Percentiles rank a stretch among this genome's conserved stretches.
Conservation (phyloP, 371 early-diverging fungal genomes). For the Funneliformis caledonium region DNA sequence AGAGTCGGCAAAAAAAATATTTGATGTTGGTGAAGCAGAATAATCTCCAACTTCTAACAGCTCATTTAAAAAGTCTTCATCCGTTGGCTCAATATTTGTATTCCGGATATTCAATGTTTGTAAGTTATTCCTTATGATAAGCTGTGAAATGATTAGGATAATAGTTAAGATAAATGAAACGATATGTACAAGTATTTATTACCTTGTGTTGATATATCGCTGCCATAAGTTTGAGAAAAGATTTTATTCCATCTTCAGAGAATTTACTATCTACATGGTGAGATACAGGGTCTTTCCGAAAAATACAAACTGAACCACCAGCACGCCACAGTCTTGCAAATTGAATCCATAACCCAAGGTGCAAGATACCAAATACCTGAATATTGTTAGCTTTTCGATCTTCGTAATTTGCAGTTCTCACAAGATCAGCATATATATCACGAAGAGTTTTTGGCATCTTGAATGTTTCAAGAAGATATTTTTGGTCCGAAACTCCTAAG, state of each 20-base stretch:
- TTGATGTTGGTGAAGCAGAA: neutral
- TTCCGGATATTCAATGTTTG: neutral
- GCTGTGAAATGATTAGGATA: neutral
- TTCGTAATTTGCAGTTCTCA: conserved; percentile 9
- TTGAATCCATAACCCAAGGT: conserved; percentile 18
- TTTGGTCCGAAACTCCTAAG: conserved; percentile 13
- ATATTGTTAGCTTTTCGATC: conserved; percentile 28
- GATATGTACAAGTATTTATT: neutral
- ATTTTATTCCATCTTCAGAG: conserved; percentile 23
- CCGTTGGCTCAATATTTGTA: neutral
- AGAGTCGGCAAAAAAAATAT: neutral
- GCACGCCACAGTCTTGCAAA: conserved; percentile 12
- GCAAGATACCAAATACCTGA: conserved; percentile 36
- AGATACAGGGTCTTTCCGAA: conserved; percentile 32
- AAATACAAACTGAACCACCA: conserved; percentile 32
- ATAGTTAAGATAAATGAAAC: neutral
- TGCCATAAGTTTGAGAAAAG: conserved; percentile 19
- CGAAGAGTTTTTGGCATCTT: conserved; percentile 21
- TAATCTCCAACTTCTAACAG: neutral
- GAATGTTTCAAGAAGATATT: conserved; percentile 12
- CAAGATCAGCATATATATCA: conserved; percentile 10
- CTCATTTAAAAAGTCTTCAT: conserved; percentile 1
- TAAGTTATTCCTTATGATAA: conserved; percentile 16
- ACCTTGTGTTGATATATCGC: conserved; percentile 21
- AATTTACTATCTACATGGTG: conserved; percentile 28